Evolutionary conservation across 2,329 filamentous ascomycete species (phyloP), one percentile per base, ranked within the genome.

Genomic region (Lanzia echinophila): DNA sequence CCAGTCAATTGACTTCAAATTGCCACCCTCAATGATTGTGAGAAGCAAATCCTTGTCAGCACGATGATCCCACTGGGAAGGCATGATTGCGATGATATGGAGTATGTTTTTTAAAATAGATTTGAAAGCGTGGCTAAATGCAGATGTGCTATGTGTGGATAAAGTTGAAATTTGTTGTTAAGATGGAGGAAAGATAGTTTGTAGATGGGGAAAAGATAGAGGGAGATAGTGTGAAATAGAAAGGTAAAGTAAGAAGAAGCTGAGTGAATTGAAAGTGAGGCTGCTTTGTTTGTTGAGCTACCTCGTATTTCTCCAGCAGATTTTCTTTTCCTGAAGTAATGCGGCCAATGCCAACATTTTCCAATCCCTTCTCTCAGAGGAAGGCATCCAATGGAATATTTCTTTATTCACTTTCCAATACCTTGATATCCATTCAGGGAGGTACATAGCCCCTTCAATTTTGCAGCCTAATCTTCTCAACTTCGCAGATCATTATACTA

Each of bases 31-130:
- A 31, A 68, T 65, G 33, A 68, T 64, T 1, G 59, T 52, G 2
- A 68, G 58, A 12, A 68, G 59, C n/a, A 68, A 53, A 46, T 66
- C 60, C 31, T 55, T 58, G 44, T 68, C 65, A 12, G 65, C 59
- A 7, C 52, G 52, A 20, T 60, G 45, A 22, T 65, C 55, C 66
- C 66, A 68, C 19, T 58, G 49, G 22, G 32, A 34, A 45, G 24
- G 38, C 24, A 47, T 56, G 13, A 17, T 24, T 41, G 38, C 38
- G 38, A 12, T 41, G 17, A 20, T 28, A 28, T 28, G n/a, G 17
- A 6, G 38, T 22, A 31, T 19, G 10, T 6, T 6, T 31, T n/a
- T 31, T 39, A 34, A 22, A 34, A 17, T 2, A 22, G 24, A 41
- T 15, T 24, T 17, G 33, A 31, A 44, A 22, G 22, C 8, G 24